Percentiles rank a stretch among this genome's conserved stretches.
These are phyloP conservation scores for Orobanche coerulescens DNA, from an alignment of 257 asterid species.

Conservation along the genomic window DNA sequence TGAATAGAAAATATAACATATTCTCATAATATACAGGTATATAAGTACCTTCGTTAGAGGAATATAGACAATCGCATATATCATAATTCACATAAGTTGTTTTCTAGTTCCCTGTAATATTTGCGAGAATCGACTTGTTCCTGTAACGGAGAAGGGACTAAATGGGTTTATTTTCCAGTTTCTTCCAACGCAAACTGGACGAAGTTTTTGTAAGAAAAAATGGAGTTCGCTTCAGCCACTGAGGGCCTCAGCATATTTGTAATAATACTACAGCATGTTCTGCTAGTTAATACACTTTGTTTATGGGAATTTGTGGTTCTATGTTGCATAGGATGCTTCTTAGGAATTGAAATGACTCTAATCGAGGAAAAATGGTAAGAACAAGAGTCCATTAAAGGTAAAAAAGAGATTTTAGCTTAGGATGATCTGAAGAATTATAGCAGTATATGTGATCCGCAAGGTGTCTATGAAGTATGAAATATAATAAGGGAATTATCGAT, in stretches of 20 bases:
- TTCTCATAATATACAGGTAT: not conserved
- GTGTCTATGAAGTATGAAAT: no score
- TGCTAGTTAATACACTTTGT: not conserved
- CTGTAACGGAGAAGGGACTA: conserved; percentile 59
- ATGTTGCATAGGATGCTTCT: conserved; percentile 15
- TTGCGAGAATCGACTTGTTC: conserved; percentile 24
- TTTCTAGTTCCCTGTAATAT: not conserved
- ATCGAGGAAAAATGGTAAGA: conserved; percentile 21
- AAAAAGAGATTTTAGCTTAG: not conserved
- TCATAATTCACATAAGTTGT: not conserved
- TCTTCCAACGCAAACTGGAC: conserved; percentile 58
- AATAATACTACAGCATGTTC: conserved; percentile 16
- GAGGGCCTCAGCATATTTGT: conserved; percentile 21
- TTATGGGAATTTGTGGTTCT: not conserved
- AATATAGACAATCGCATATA: no score
- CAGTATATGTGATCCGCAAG: not conserved
- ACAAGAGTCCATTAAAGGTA: conserved; percentile 28
- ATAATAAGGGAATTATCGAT: no score
- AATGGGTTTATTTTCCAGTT: conserved; percentile 36
- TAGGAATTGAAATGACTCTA: conserved; percentile 20
- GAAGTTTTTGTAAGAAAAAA: conserved; percentile 52
- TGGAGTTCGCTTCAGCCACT: conserved; percentile 32
- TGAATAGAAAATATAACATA: not conserved
- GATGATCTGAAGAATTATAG: not conserved
- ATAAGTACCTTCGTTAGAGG: not conserved